Evolutionary conservation across 1,284 basidiomycete species (phyloP), one percentile per base, ranked within the genome.

Genomic region (Macrocystidia cucumis): DNA sequence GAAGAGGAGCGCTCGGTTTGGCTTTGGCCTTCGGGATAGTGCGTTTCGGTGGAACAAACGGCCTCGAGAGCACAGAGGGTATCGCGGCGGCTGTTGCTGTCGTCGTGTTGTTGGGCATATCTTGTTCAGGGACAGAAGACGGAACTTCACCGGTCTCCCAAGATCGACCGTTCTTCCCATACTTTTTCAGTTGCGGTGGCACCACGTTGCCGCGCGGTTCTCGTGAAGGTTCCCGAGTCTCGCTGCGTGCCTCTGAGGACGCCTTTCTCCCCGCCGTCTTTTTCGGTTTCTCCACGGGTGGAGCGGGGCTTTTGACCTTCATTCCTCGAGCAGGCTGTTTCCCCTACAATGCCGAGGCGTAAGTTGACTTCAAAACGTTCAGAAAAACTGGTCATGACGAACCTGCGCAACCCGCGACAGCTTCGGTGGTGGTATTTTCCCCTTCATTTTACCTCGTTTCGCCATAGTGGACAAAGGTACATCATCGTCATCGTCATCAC

Each of bases 111-210:
- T n/a, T n/a, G n/a, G n/a, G n/a, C 13, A 42, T 25, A 42, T 63
- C 60, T 47, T 67, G 57, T 12, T 62, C 59, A 2, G 63, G 62
- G 8, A 62, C 40, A 14, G 65, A 67, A 2, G 63, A 65, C 9
- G 63, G 63, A 21, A 66, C 50, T 22, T 56, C 48, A 3, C 40
- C 48, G 16, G 35, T 45, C 37, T 59, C 52, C 51, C 48, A 55
- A 13, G 54, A 56, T 11, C 37, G 42, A 28, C 16, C 39, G 23
- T 16, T n/a, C n/a, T n/a, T n/a, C n/a, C n/a, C n/a, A n/a, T n/a
- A n/a, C n/a, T n/a, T n/a, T n/a, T 11, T 20, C 27, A 19, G 35
- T 22, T 4, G 42, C 18, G 29, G 38, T 28, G 31, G 40, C 11
- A 11, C 36, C 32, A 18, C 37, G 39, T n/a, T n/a, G n/a, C n/a